phyloP scores from a whole-genome alignment of 306 rosid species.

The Quercus alba region DNA sequence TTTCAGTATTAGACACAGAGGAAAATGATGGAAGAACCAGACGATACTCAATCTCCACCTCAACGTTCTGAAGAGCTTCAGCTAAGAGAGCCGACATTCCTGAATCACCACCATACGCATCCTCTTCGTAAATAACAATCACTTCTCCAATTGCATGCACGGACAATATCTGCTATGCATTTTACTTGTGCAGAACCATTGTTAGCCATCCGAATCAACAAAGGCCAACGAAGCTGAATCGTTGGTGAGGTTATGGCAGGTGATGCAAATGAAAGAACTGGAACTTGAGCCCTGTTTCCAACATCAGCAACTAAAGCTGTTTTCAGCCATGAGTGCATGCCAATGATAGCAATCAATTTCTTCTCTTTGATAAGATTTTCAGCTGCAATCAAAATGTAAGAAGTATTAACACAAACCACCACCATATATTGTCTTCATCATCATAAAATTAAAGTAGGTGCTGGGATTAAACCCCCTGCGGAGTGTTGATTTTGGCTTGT shows the following conservation, averaged over 20 bases:
- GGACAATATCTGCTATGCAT: constrained; percentile 47
- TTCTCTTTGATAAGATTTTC: constrained; percentile 31
- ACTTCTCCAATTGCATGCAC: constrained; percentile 31
- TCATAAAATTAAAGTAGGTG: too few relatives aligned
- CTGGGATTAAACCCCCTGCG: too few relatives aligned
- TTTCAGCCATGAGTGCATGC: constrained; percentile 54
- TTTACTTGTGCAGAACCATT: constrained; percentile 32
- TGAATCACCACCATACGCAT: constrained; percentile 13
- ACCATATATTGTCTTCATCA: too few relatives aligned
- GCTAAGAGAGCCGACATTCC: constrained; percentile 23
- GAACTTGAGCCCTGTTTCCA: constrained; percentile 42
- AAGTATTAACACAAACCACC: too few relatives aligned
- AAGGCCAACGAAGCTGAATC: constrained; percentile 46
- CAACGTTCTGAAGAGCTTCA: constrained; percentile 24
- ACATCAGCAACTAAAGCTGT: constrained; percentile 52
- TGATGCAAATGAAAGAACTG: constrained; percentile 46
- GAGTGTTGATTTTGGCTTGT: too few relatives aligned
- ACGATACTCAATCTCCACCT: constrained; percentile 25
- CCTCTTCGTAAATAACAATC: constrained; percentile 47
- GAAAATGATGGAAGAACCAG: constrained; percentile 27
- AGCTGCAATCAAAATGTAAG: constrained; percentile 27
- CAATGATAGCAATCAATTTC: constrained; percentile 38
- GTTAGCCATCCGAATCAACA: constrained; percentile 30
- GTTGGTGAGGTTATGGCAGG: constrained; percentile 30
- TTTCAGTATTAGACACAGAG: constrained; percentile 8